Percentiles rank a stretch among this genome's conserved stretches.
Conservation (phyloP, 1,139 yeast genomes). For the Pichia sp. region DNA sequence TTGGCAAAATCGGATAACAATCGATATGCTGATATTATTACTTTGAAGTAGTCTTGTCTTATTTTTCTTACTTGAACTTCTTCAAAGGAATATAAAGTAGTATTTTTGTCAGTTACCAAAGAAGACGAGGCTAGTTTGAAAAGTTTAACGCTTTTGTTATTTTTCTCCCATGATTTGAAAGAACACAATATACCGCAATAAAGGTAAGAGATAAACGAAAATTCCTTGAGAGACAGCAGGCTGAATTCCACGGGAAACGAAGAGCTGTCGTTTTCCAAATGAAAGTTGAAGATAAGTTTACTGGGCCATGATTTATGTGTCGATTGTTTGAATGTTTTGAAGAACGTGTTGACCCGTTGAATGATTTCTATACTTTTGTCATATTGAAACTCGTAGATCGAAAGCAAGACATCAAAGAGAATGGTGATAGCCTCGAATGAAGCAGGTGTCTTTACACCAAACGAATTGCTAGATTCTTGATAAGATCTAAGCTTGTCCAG, state of each 20-base stretch:
- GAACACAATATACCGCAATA: conserved; percentile 27
- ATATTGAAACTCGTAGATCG: conserved; percentile 33
- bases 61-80: conserved; percentile 24
- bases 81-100: background rate
- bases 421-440: conserved; percentile 25
- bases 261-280: background rate
- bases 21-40: conserved; percentile 35
- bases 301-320: background rate
- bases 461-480: background rate
- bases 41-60: conserved; percentile 31
- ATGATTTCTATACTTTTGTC: conserved; percentile 29
- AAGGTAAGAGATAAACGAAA: conserved; percentile 39
- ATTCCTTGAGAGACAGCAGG: conserved; percentile 45
- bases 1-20: conserved; percentile 36
- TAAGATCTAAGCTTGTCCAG: background rate
- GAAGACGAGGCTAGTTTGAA: background rate
- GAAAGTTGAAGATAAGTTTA: background rate
- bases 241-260: conserved; percentile 24
- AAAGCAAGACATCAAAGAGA: conserved; percentile 30
- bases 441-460: background rate
- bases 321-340: background rate
- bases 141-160: conserved; percentile 35
- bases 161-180: conserved; percentile 35
- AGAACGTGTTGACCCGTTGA: conserved; percentile 25
- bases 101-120: background rate